Evolutionary conservation across 768 basidiomycete genomes (phyloP), one percentile per base, ranked within the genome.

Genomic region (Strobilomyces dryophilus): DNA sequence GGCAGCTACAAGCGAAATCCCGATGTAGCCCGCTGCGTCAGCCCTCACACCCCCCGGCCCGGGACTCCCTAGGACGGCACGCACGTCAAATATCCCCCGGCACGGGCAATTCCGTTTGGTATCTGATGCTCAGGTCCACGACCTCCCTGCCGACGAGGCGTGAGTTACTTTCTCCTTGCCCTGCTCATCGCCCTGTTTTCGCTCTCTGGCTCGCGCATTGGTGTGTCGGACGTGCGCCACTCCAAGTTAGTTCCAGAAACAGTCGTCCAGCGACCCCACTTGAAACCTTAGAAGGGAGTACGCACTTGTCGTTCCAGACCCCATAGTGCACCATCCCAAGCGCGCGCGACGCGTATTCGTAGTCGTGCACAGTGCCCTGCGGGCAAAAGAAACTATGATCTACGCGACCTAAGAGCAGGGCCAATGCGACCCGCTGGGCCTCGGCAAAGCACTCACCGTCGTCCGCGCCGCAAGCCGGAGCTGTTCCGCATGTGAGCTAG

Each of bases 351-450:
- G 87, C 89, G 55, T 81, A 91, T 66, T 91, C 83, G 63, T 94
- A 94, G 66, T 94, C 92, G 57, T 82, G 79, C 11, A 92, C 89
- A 64, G 93, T 94, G 4, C 92, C 92, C 39, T 78, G 77, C 0
- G 87, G 87, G 68, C 77, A 90, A 69, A 93, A 94, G 71, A 97
- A 93, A 95, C 86, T 84, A 95, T 80, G 62, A 95, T 91, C 93
- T 95, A 55, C 21, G 29, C 5, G 2, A 24, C 29, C 6, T 4
- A 8, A 27, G 27, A 27, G 27, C n/a, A 8, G 27, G 17, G 26
- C 44, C 15, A 31, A 21, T 55, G 10, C 47, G 43, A 46, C 9
- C 8, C 12, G 20, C 1, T 14, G 26, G n/a, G 45, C 1, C 4
- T 14, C 35, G 29, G 45, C 10, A 35, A n/a, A 44, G 26, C 32